Percentiles rank a stretch among this genome's conserved stretches.
Conservation (phyloP, 1,284 basidiomycete species). For the Peniophora sp. region DNA sequence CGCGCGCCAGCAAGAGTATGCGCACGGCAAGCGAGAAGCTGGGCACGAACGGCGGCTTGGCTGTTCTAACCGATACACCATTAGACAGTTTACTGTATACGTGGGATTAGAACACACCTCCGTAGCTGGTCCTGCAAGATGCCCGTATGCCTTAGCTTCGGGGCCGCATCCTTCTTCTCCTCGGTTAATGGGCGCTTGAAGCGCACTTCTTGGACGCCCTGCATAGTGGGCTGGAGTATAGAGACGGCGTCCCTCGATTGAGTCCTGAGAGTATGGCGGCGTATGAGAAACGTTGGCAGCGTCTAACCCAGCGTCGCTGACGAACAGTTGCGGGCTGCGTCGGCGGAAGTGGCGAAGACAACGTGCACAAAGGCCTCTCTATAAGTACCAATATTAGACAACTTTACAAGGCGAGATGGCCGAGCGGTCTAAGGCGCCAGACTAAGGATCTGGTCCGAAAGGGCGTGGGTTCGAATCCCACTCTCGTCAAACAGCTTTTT, state of each 20-base stretch:
- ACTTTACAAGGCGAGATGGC: conserved; percentile 54
- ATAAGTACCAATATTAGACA: no score
- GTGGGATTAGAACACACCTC: conserved; percentile 31
- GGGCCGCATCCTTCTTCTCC: conserved; percentile 22
- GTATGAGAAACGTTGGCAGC: no score
- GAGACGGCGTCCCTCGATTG: conserved; percentile 7
- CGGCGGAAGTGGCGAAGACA: no score
- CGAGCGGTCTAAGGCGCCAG: conserved; percentile 84
- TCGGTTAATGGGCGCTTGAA: conserved; percentile 40
- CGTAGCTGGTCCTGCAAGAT: conserved; percentile 72
- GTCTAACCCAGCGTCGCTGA: no score
- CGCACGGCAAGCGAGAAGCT: conserved; percentile 78
- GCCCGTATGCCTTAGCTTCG: conserved; percentile 44
- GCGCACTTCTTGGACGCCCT: conserved; percentile 42
- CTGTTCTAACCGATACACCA: conserved; percentile 32
- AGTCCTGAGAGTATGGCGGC: no score
- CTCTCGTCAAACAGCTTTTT: conserved; percentile 17
- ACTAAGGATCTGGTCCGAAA: conserved; percentile 47
- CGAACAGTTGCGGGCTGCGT: no score
- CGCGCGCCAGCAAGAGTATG: conserved; percentile 75
- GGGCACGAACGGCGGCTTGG: conserved; percentile 76
- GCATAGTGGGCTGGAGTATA: conserved; percentile 24
- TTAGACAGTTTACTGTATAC: not conserved
- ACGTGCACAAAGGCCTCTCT: no score
- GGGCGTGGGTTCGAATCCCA: conserved; percentile 32